Conservation (phyloP, 75 land plant species). For the Azolla pinnata region DNA sequence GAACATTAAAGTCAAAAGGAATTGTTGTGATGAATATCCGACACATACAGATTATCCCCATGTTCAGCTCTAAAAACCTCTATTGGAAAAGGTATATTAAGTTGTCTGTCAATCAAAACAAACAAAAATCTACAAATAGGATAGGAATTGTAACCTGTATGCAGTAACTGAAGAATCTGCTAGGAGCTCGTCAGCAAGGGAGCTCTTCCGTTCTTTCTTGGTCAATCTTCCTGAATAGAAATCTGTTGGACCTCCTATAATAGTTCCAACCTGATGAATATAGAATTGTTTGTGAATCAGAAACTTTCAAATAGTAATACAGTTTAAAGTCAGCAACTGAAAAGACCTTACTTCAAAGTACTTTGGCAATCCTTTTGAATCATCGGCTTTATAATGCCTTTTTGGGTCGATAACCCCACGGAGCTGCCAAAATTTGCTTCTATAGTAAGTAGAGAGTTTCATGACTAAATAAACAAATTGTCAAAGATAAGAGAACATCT, state of each 20-base stretch:
- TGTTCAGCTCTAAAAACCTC: too few relatives aligned
- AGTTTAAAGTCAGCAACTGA: neutral
- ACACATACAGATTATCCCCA: too few relatives aligned
- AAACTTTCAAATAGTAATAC: too few relatives aligned
- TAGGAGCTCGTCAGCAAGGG: constrained; percentile 34
- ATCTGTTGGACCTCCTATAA: constrained; percentile 72
- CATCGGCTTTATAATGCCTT: constrained; percentile 76
- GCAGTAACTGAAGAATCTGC: neutral
- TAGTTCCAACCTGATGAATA: constrained; percentile 70
- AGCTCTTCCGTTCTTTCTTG: constrained; percentile 70
- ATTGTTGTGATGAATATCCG: too few relatives aligned
- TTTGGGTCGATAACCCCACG: constrained; percentile 88
- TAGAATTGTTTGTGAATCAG: too few relatives aligned
- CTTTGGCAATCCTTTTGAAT: constrained; percentile 68
- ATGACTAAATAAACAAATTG: neutral
- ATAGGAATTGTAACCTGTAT: too few relatives aligned
- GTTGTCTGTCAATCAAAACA: too few relatives aligned
- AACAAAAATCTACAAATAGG: too few relatives aligned
- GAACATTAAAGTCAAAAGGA: too few relatives aligned
- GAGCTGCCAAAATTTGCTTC: constrained; percentile 28
- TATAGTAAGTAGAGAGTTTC: neutral
- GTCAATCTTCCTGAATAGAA: constrained; percentile 74
- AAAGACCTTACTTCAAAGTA: constrained; percentile 63
- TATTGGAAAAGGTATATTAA: too few relatives aligned
- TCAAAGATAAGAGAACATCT: neutral